Evolutionary conservation across 2,329 filamentous ascomycete species (phyloP), one percentile per base, ranked within the genome.

Genomic region (Clonostachys rosea): DNA sequence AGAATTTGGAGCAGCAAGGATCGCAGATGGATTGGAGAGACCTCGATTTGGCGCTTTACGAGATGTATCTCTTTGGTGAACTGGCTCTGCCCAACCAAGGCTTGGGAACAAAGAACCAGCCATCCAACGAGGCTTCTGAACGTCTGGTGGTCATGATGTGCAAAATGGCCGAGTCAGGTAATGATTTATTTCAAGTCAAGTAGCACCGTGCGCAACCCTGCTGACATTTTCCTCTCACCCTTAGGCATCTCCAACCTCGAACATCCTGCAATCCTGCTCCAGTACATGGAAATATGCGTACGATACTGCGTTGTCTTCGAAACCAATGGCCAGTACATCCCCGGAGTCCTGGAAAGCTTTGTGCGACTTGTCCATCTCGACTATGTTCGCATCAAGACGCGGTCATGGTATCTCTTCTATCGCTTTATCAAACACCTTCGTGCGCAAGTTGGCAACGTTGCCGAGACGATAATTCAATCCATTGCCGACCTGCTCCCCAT

Each of bases 231-330:
- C 10, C 8, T n/a, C 11, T n/a, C 14, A 39, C 14, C 4, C 18
- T 11, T 54, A 91, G 90, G 89, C 55, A 87, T 96, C 55, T 86
- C 89, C 49, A 86, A 79, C 40, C 95, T 92, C 65, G 83, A 86
- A 14, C 94, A 97, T 62, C 92, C 94, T 2, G 90, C 91, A 14
- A 91, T 96, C 45, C 83, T 96, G 53, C 76, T 99, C 18, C 91
- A 96, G 68, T 99, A 95, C 62, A 96, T 99, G 91, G 94, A 99
- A 65, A 95, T 96, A 35, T 96, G 91, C 64, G 91, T 96, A 47
- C 86, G 94, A 44, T 99, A 99, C 68, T 89, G 86, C 62, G 81
- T 84, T 30, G 95, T 96, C 65, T 97, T 99, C 62, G 91, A 97
- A 61, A 83, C 83, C 47, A 88, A 96, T 60, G 77, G 84, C 33